Evolutionary conservation across 2,329 filamentous ascomycete species (phyloP), one percentile per base, ranked within the genome.

Genomic region (Fusarium tanahbumbuense): DNA sequence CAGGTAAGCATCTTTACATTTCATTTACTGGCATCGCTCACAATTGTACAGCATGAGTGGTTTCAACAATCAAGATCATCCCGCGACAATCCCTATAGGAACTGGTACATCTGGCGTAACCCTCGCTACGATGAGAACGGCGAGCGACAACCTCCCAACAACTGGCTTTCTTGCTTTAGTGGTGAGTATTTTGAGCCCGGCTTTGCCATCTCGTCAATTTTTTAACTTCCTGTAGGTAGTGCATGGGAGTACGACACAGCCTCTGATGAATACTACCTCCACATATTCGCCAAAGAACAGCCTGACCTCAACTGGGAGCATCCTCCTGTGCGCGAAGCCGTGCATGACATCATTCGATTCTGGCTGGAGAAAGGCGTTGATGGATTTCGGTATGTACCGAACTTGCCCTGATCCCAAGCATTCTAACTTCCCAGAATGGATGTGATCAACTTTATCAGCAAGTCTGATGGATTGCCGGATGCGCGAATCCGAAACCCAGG

Each of bases 281-380:
- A 90, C 64, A 82, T 94, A 10, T 94, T 92, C 76, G 87, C 88
- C 7, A 84, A 85, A 4, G 87, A 91, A 63, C 91, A 93, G 74
- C 92, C 92, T 0, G 92, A 94, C 72, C 83, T 94, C 15, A 94
- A 94, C 78, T 94, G 92, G 91, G 90, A 93, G 71, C 90, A 90
- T 62, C 82, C 84, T 0, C 87, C 87, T 2, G 87, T 91, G 1
- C 85, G 91, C 8, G 79, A 86, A 44, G 91, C 91, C 1, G 88
- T 93, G 10, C 90, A 92, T 76, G 83, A 90, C 46, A 83, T 85
- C 83, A 67, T 72, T 3, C 48, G 85, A 8, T 94, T 93, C 76
- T 94, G 92, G 91, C 84, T 93, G 2, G 82, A 91, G 60, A 86
- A 86, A 25, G 91, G 91, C 2, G 87, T 91, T 0, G 86, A 89